These are phyloP conservation scores for Macrolepiota fuliginosa DNA, from an alignment of 768 basidiomycete genomes.

Conservation along the genomic window DNA sequence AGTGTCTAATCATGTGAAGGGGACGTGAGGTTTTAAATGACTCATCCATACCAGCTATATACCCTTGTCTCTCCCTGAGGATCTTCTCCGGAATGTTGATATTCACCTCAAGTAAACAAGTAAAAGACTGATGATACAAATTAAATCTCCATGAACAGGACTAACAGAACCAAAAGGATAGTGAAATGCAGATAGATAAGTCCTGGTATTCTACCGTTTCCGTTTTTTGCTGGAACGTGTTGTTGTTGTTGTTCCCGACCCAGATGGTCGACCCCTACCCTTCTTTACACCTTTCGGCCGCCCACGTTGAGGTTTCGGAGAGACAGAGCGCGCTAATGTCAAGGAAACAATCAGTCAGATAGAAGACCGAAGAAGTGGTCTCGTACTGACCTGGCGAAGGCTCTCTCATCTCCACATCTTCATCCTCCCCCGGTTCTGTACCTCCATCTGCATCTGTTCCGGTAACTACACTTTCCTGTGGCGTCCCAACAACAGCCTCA, in stretches of 20 bases:
- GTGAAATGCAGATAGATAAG: slow-evolving; percentile 9
- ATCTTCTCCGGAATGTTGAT: background rate
- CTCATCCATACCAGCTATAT: background rate
- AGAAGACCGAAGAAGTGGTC: background rate
- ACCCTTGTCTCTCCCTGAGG: background rate
- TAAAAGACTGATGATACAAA: slow-evolving; percentile 10
- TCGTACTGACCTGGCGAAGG: slow-evolving; percentile 52
- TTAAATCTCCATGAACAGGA: slow-evolving; percentile 1
- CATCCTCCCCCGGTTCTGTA: slow-evolving; percentile 70
- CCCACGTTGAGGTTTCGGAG: slow-evolving; percentile 35
- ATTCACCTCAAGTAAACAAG: background rate
- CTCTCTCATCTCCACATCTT: slow-evolving; percentile 57
- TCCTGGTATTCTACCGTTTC: slow-evolving; percentile 33
- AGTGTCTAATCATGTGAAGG: slow-evolving; percentile 57
- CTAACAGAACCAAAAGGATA: slow-evolving; percentile 6
- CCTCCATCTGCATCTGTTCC: slow-evolving; percentile 70
- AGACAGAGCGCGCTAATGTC: slow-evolving; percentile 30
- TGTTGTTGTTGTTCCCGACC: slow-evolving; percentile 23
- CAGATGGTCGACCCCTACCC: slow-evolving; percentile 26
- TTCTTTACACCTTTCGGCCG: slow-evolving; percentile 25
- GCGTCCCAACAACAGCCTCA: slow-evolving; percentile 53
- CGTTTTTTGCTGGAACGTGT: slow-evolving; percentile 41
- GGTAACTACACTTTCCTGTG: slow-evolving; percentile 64
- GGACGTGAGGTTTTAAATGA: too few relatives aligned
- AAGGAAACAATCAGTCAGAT: slow-evolving; percentile 8